These are phyloP conservation scores for Cercospora sesami DNA, from an alignment of 2,329 filamentous ascomycete genomes.

Conservation along the genomic window DNA sequence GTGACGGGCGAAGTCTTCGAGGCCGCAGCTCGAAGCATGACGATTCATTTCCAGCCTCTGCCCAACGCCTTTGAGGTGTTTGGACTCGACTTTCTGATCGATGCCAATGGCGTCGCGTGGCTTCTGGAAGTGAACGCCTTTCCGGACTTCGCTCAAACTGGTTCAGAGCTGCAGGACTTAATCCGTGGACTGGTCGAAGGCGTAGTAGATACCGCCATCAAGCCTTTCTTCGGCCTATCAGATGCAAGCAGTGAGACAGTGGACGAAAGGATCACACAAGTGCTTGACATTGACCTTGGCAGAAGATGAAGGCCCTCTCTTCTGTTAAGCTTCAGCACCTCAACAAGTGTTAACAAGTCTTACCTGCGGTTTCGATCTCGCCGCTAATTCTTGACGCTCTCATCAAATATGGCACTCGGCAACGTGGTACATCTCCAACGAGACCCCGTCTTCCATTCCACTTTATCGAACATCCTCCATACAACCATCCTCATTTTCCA, in stretches of 20 bases:
- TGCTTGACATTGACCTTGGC: constrained; percentile 51
- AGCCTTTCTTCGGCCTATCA: constrained; percentile 61
- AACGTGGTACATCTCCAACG: no score
- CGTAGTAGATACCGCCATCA: constrained; percentile 66
- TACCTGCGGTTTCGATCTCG: neutral
- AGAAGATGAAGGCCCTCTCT: constrained; percentile 24
- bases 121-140: constrained; percentile 93
- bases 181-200: constrained; percentile 76
- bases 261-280: constrained; percentile 41
- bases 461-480: no score
- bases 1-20: constrained; percentile 79
- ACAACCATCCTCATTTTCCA: no score
- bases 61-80: constrained; percentile 90
- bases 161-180: constrained; percentile 67
- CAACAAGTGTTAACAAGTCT: neutral
- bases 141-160: constrained; percentile 93
- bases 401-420: neutral
- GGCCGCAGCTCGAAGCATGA: constrained; percentile 79
- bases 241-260: constrained; percentile 21
- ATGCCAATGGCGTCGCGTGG: constrained; percentile 64
- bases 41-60: constrained; percentile 86
- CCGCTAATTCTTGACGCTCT: neutral
- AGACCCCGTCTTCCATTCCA: no score
- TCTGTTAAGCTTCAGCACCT: neutral
- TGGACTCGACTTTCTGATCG: constrained; percentile 86